phyloP scores from a whole-genome alignment of 1,139 yeast genomes.

The Dujonia santamariae region DNA sequence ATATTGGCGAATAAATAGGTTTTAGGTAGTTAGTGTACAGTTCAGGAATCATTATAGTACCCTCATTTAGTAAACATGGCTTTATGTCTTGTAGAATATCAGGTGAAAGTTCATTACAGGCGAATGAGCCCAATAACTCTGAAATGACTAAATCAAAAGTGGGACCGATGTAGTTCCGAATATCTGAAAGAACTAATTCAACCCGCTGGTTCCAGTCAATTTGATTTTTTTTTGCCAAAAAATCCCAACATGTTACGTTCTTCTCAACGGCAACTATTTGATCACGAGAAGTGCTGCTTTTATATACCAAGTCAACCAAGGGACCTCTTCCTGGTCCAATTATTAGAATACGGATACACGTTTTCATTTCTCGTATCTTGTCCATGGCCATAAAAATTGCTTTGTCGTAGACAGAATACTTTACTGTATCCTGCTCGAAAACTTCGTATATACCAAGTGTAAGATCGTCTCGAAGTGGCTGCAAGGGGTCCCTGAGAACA shows the following conservation, averaged over 20 bases:
- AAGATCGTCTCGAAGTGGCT: conserved; percentile 62
- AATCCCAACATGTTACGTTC: conserved; percentile 58
- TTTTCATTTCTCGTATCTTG: conserved; percentile 12
- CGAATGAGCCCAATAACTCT: conserved; percentile 86
- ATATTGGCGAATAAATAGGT: conserved; percentile 60
- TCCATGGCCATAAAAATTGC: conserved; percentile 62
- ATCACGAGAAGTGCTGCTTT: neutral
- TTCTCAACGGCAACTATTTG: conserved; percentile 52
- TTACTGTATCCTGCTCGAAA: conserved; percentile 67
- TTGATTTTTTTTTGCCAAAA: conserved; percentile 33
- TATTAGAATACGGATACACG: conserved; percentile 41
- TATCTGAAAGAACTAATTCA: conserved; percentile 52
- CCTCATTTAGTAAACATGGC: neutral
- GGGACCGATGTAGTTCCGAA: conserved; percentile 36
- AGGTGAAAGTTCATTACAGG: conserved; percentile 86
- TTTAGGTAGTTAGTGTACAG: conserved; percentile 57
- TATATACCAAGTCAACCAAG: conserved; percentile 42
- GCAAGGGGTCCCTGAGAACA: conserved; percentile 48
- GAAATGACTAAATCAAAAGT: conserved; percentile 61
- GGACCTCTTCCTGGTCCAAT: conserved; percentile 93
- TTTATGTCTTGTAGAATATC: conserved; percentile 53
- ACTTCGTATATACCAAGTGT: conserved; percentile 58
- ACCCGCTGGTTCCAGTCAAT: conserved; percentile 52
- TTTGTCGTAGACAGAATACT: conserved; percentile 62
- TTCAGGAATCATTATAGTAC: conserved; percentile 58